Evolutionary conservation across 2,329 filamentous ascomycete genomes (phyloP).

Genomic region (Fusarium nelsonii): DNA sequence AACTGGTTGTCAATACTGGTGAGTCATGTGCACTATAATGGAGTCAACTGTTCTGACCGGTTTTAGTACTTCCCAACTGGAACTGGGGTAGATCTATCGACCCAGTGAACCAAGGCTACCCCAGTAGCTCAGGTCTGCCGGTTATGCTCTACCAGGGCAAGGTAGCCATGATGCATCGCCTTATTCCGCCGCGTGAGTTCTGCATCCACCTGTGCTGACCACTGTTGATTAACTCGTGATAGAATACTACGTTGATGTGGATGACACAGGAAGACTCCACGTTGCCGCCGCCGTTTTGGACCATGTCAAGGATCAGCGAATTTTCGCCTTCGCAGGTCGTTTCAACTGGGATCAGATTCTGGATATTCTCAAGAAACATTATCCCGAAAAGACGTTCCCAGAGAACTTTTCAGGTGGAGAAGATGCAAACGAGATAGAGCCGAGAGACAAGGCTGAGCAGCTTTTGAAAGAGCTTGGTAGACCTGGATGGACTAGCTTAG

Average conservation of each 20-base stretch:
- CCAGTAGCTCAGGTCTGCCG: slow-evolving; percentile 41
- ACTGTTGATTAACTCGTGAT: accelerated
- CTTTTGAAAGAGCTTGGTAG: slow-evolving; percentile 17
- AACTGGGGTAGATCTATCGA: slow-evolving; percentile 47
- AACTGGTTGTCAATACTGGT: slow-evolving; percentile 47
- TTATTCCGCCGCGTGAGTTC: slow-evolving; percentile 15
- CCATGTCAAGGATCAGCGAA: slow-evolving; percentile 60
- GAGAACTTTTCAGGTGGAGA: slow-evolving; percentile 43
- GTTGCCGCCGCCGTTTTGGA: slow-evolving; percentile 63
- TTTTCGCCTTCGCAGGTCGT: slow-evolving; percentile 65
- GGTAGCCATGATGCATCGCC: background rate
- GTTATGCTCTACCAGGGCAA: slow-evolving; percentile 42
- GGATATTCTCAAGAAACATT: slow-evolving; percentile 42
- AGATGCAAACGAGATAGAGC: slow-evolving; percentile 23
- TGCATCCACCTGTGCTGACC: accelerated
- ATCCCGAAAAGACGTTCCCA: slow-evolving; percentile 37
- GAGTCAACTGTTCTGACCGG: accelerated
- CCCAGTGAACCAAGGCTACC: slow-evolving; percentile 34
- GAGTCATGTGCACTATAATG: accelerated
- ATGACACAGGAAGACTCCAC: slow-evolving; percentile 65
- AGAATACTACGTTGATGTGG: slow-evolving; percentile 62
- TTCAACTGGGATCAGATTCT: slow-evolving; percentile 61
- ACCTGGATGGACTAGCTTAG: slow-evolving; percentile 31
- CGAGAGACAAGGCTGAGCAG: slow-evolving; percentile 29
- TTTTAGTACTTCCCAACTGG: slow-evolving; percentile 46